A percentile compares a stretch with the other conserved stretches of the same genome.
These are phyloP conservation scores for Paramyrothecium roridum DNA, from an alignment of 2,329 filamentous ascomycete genomes.

Conservation along the genomic window DNA sequence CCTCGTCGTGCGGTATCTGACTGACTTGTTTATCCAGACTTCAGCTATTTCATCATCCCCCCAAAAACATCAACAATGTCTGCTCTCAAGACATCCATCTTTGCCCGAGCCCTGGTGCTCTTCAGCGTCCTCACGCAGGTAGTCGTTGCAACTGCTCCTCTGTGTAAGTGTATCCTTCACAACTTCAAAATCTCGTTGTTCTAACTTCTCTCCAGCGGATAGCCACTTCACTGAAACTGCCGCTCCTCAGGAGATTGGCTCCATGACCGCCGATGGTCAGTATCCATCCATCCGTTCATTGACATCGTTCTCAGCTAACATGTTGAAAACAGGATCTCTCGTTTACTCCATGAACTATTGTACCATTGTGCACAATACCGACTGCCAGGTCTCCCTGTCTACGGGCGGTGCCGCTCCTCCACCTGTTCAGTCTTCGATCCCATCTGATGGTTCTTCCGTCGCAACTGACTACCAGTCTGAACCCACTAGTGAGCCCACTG, in stretches of 20 bases:
- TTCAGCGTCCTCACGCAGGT: constrained; percentile 14
- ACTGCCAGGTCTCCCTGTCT: constrained; percentile 26
- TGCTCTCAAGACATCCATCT: constrained; percentile 21
- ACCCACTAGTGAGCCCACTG: constrained; percentile 6
- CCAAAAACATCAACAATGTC: constrained; percentile 21
- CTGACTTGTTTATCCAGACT: not conserved
- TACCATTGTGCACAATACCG: constrained; percentile 28
- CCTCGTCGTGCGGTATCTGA: not conserved
- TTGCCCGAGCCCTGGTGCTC: constrained; percentile 17
- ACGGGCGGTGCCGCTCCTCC: constrained; percentile 12
- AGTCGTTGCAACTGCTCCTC: constrained; percentile 11
- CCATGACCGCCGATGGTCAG: constrained; percentile 27
- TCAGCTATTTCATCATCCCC: constrained; percentile 1
- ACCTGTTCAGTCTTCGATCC: not conserved
- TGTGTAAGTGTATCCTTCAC: constrained; percentile 11
- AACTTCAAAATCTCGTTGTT: not conserved
- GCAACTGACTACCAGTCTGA: not conserved
- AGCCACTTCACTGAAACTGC: constrained; percentile 21
- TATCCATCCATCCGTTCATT: not conserved
- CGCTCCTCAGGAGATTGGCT: constrained; percentile 26
- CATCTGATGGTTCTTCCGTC: not conserved
- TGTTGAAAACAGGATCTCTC: constrained; percentile 17
- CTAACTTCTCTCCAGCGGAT: constrained; percentile 19
- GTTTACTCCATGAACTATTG: constrained; percentile 33
- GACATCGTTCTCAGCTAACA: not conserved